A percentile compares a stretch with the other conserved stretches of the same genome.
phyloP scores from a whole-genome alignment of 2,329 filamentous ascomycete species.

The Aspergillus fumigatus region DNA sequence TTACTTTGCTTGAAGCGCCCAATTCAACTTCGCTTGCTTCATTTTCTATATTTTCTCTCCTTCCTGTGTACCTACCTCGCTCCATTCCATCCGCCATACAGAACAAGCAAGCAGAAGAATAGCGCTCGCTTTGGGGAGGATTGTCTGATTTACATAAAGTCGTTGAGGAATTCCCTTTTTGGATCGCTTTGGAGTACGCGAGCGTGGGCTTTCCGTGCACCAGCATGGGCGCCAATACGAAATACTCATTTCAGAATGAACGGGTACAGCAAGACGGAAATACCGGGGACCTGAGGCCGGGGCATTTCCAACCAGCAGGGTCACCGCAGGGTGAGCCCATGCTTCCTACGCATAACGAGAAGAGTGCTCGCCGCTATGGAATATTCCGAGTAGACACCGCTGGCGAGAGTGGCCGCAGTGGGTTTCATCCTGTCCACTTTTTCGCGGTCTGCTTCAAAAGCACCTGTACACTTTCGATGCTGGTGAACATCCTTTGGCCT shows the following conservation, averaged over 20 bases:
- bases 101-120: background rate
- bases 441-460: slow-evolving; percentile 61
- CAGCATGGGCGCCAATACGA: slow-evolving; percentile 15
- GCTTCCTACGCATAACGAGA: slow-evolving; percentile 24
- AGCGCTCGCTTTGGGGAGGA: background rate
- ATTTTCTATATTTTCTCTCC: background rate
- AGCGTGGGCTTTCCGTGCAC: background rate
- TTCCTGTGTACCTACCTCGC: background rate
- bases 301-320: slow-evolving; percentile 12
- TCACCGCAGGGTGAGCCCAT: slow-evolving; percentile 13
- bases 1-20: background rate
- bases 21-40: background rate
- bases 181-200: background rate
- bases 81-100: background rate
- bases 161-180: background rate
- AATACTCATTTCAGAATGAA: slow-evolving; percentile 8
- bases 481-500: slow-evolving; percentile 70
- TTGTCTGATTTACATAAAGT: background rate
- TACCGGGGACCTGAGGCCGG: slow-evolving; percentile 5
- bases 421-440: slow-evolving; percentile 62
- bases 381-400: slow-evolving; percentile 35
- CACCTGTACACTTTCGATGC: slow-evolving; percentile 58
- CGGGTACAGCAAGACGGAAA: background rate
- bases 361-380: slow-evolving; percentile 11
- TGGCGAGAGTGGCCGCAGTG: slow-evolving; percentile 65